phyloP scores from a whole-genome alignment of 2,329 filamentous ascomycete species.

The Alternaria panax region DNA sequence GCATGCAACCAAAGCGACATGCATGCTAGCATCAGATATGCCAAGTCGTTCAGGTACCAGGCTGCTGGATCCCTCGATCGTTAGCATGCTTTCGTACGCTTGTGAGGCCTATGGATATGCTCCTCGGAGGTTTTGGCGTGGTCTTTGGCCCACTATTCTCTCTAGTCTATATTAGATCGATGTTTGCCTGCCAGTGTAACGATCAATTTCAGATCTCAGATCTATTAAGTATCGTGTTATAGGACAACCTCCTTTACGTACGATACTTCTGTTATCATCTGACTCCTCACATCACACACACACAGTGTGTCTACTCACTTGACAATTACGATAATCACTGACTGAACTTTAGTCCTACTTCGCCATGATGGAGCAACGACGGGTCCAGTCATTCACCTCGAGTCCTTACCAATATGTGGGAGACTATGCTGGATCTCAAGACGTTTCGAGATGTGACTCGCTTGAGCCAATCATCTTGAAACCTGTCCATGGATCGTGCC shows the following conservation, averaged over 20 bases:
- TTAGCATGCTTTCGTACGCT: conserved; percentile 19
- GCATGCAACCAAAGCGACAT: conserved; percentile 17
- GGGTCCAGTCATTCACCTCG: conserved; percentile 13
- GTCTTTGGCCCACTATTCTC: conserved; percentile 7
- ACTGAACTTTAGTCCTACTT: conserved; percentile 1
- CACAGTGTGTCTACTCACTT: neutral
- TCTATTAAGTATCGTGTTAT: neutral
- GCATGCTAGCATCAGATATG: conserved; percentile 16
- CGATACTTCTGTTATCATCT: too few species aligned
- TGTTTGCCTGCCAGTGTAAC: neutral
- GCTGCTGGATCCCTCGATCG: conserved; percentile 21
- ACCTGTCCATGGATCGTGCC: conserved; percentile 12
- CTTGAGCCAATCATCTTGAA: conserved; percentile 7
- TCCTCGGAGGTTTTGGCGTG: conserved; percentile 10
- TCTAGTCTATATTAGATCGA: conserved; percentile 18
- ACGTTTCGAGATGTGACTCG: conserved; percentile 3
- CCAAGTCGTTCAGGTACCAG: conserved; percentile 28
- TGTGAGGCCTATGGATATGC: neutral
- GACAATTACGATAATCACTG: neutral
- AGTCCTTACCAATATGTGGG: conserved; percentile 17
- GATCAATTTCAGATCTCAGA: conserved; percentile 2
- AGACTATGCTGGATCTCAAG: conserved; percentile 5
- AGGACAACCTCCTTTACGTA: neutral
- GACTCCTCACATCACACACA: too few species aligned
- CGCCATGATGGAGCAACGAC: conserved; percentile 19